Evolutionary conservation across 306 rosid genomes (phyloP), one percentile per base, ranked within the genome.

Genomic region (Gastrolobium bilobum): DNA sequence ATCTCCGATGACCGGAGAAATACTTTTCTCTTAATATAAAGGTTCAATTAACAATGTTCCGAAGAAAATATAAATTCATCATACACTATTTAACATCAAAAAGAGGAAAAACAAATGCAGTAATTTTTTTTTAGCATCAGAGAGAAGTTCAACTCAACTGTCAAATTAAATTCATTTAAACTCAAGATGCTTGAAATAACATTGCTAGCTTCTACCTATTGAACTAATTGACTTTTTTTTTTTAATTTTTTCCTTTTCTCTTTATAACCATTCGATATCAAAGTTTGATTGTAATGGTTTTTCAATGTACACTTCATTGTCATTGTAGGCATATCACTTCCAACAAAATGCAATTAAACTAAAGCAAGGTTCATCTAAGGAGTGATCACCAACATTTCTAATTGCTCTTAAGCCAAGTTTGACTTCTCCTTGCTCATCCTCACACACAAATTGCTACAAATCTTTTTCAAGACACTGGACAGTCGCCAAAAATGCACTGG

Each of bases 391-490:
- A 54, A 61, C 67, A 11, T 15, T 29, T 67, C 60, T 15, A 65
- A 48, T 33, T 29, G 29, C 35, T 71, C 14, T n/a, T 1, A 65
- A 13, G 2, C 79, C 76, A 63, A 46, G 11, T n/a, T 62, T 78
- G 89, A 85, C 79, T 74, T 20, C 26, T 20, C 26, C 26, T 20
- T 29, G 4, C 56, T n/a, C 48, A 11, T 57, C 39, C 68, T 39
- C 10, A 2, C 75, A 43, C 62, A 37, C 52, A 50, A 67, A 75
- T 77, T 8, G 80, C 86, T 75, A 15, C n/a, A 6, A 62, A 73
- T 43, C 63, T 4, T 3, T 20, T 89, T 75, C 26, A 20, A 20
- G 26, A 20, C 26, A 20, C 26, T 20, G 26, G 26, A 20, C 26
- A 20, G 26, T 20, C 26, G 26, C 26, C 26, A 20, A 20, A 20